phyloP scores from a whole-genome alignment of 176 grass and related monocot genomes.

The Eleusine indica region DNA sequence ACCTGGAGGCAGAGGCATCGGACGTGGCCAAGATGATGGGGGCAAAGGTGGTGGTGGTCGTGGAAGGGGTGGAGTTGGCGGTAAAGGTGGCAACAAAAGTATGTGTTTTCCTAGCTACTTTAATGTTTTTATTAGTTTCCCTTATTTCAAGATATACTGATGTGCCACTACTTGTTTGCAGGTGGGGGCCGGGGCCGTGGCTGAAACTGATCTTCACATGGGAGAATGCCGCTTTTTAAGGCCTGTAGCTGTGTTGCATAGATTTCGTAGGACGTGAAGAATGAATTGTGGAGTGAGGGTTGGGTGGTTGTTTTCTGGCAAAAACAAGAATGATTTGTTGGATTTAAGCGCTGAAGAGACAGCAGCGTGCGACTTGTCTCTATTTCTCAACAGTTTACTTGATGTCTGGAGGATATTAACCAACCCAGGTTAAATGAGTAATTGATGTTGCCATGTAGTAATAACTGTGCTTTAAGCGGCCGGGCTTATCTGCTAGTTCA shows the following conservation, averaged over 20 bases:
- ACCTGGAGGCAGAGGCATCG: slow-evolving; percentile 68
- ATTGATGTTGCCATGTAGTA: neutral
- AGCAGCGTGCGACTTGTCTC: neutral
- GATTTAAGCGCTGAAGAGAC: neutral
- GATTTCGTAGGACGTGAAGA: slow-evolving; percentile 50
- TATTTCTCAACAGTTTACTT: slow-evolving; percentile 24
- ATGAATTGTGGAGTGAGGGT: slow-evolving; percentile 41
- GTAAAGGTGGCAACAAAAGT: slow-evolving; percentile 77
- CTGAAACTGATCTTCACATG: slow-evolving; percentile 33
- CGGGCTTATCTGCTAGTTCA: too few relatives aligned
- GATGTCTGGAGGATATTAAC: neutral
- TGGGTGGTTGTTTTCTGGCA: slow-evolving; percentile 32
- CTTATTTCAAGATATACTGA: neutral
- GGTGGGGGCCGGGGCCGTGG: slow-evolving; percentile 83
- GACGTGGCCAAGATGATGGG: slow-evolving; percentile 82
- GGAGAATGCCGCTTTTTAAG: slow-evolving; percentile 56
- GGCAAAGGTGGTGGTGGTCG: slow-evolving; percentile 66
- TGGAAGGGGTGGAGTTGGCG: slow-evolving; percentile 65
- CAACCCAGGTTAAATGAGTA: neutral
- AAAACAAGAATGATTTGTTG: slow-evolving; percentile 16
- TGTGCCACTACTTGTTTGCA: slow-evolving; percentile 34
- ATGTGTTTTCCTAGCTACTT: neutral
- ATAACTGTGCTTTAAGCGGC: neutral
- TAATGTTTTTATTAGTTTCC: neutral
- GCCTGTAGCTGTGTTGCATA: slow-evolving; percentile 50